Conservation (phyloP, 805 yeast genomes). For the Grigorovia transvaalensis region DNA sequence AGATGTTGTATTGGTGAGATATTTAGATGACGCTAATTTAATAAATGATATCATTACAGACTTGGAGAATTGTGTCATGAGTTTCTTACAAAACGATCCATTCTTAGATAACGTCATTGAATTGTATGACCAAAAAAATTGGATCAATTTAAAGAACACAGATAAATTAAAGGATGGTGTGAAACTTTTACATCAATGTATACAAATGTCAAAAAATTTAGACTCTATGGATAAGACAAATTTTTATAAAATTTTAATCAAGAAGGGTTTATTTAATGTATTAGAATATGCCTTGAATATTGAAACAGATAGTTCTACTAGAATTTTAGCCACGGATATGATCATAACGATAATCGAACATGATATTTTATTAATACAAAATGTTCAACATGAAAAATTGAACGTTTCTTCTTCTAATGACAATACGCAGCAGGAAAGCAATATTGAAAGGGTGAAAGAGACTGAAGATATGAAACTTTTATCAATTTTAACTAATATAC, state of each 20-base stretch:
- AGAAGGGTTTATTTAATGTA: slow-evolving; percentile 59
- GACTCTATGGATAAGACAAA: slow-evolving; percentile 54
- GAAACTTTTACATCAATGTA: slow-evolving; percentile 68
- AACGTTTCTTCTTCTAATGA: slow-evolving; percentile 1
- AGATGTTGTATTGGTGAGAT: slow-evolving; percentile 76
- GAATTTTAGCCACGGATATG: slow-evolving; percentile 70
- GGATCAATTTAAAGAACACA: slow-evolving; percentile 5
- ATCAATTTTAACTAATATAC: slow-evolving; percentile 43
- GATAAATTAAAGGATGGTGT: slow-evolving; percentile 49
- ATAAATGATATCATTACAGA: slow-evolving; percentile 36
- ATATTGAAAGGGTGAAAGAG: not conserved
- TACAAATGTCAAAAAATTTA: slow-evolving; percentile 58
- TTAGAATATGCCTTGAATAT: slow-evolving; percentile 62
- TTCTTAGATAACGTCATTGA: slow-evolving; percentile 52
- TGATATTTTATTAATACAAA: slow-evolving; percentile 55
- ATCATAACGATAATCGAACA: slow-evolving; percentile 75
- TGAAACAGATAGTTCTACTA: slow-evolving; percentile 30
- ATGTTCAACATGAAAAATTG: slow-evolving; percentile 17
- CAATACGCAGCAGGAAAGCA: not conserved
- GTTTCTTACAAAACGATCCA: slow-evolving; percentile 23
- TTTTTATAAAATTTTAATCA: slow-evolving; percentile 54
- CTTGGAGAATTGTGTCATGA: slow-evolving; percentile 26
- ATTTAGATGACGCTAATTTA: slow-evolving; percentile 68
- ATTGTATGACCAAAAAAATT: slow-evolving; percentile 33
- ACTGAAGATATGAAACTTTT: slow-evolving; percentile 49